Percentiles rank a stretch among this genome's conserved stretches.
phyloP scores from a whole-genome alignment of 2,329 filamentous ascomycete genomes.

The Diaporthe nobilis region DNA sequence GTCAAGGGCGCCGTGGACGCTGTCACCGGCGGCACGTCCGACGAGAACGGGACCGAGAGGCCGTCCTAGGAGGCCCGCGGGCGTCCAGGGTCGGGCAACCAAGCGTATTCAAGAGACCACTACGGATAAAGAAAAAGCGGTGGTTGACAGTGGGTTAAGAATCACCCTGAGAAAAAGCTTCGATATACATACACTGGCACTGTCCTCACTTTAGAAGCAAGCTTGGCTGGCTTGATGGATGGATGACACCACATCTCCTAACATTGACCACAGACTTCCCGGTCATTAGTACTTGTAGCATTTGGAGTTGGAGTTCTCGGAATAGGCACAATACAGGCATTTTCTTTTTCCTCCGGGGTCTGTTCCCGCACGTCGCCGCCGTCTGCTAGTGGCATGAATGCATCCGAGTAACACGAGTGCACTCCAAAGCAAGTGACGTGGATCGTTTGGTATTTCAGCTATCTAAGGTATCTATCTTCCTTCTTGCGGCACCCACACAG shows the following conservation, averaged over 20 bases:
- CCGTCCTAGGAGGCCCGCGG: conserved; percentile 4
- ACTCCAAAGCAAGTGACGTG: too few species aligned
- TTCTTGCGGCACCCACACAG: neutral
- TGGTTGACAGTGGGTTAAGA: neutral
- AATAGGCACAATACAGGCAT: conserved; percentile 22
- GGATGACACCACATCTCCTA: neutral
- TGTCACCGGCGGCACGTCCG: conserved; percentile 23
- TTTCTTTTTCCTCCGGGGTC: neutral
- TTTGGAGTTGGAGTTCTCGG: conserved; percentile 30
- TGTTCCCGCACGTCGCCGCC: rapidly evolving
- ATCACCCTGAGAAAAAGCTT: neutral
- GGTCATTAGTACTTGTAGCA: conserved; percentile 25
- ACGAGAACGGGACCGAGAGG: conserved; percentile 31
- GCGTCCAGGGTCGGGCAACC: neutral
- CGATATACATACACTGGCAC: neutral
- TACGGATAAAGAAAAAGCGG: neutral
- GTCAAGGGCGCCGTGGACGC: conserved; percentile 38
- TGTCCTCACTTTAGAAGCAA: neutral
- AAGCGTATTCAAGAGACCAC: neutral
- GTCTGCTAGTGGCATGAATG: neutral
- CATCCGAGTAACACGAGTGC: neutral
- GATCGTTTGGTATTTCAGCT: neutral
- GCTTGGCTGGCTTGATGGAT: neutral
- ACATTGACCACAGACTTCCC: neutral
- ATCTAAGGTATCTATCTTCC: conserved; percentile 28